These are phyloP conservation scores for Tulasnella sp. DNA, from an alignment of 768 basidiomycete species.

Conservation along the genomic window DNA sequence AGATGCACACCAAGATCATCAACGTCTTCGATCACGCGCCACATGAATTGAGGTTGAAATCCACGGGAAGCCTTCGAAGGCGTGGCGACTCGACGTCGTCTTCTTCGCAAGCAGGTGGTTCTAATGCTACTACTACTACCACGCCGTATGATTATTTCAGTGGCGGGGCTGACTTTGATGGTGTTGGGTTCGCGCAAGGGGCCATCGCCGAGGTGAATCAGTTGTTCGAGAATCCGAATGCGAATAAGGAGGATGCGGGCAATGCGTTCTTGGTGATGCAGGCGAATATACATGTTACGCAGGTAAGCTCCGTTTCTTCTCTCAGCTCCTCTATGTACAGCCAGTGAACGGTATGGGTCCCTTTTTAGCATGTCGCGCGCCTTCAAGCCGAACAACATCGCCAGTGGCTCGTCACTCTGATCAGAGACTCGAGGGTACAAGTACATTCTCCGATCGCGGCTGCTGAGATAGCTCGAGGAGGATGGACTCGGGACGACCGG, in stretches of 20 bases:
- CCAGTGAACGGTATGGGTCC: neutral
- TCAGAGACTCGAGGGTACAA: slow-evolving; percentile 36
- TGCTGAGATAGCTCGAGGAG: slow-evolving; percentile 10
- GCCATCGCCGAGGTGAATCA: slow-evolving; percentile 83
- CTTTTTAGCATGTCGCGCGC: slow-evolving; percentile 72
- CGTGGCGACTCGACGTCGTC: neutral
- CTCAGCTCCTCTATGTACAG: too few species aligned
- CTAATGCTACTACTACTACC: too few species aligned
- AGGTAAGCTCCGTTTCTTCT: slow-evolving; percentile 38
- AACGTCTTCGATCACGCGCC: slow-evolving; percentile 65
- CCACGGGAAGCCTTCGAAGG: neutral
- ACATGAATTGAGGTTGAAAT: slow-evolving; percentile 48
- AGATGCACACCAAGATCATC: slow-evolving; percentile 65
- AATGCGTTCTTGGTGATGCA: slow-evolving; percentile 89
- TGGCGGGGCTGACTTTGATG: slow-evolving; percentile 14
- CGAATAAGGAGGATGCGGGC: slow-evolving; percentile 73
- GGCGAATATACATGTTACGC: slow-evolving; percentile 84
- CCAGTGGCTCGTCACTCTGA: slow-evolving; percentile 63
- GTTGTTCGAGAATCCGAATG: slow-evolving; percentile 86
- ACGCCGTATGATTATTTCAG: too few species aligned
- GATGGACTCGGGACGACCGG: slow-evolving; percentile 47
- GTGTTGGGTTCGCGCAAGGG: slow-evolving; percentile 61
- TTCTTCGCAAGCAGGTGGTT: neutral
- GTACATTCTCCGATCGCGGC: slow-evolving; percentile 9
- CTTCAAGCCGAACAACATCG: slow-evolving; percentile 89